These are phyloP conservation scores for Sistotremastrum suecicum DNA, from an alignment of 768 basidiomycete genomes.

Conservation along the genomic window DNA sequence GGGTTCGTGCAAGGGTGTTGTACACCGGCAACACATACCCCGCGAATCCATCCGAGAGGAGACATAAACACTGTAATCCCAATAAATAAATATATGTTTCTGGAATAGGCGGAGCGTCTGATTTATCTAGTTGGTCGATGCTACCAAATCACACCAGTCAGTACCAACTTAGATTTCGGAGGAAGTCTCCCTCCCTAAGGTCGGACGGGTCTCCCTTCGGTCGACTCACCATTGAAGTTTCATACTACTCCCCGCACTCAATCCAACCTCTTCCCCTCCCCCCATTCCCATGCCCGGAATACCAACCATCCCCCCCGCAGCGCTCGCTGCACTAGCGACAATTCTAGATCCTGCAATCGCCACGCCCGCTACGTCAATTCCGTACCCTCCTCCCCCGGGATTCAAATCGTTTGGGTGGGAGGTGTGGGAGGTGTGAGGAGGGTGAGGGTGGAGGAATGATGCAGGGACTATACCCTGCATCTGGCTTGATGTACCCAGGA, in stretches of 20 bases:
- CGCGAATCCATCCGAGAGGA: conserved; percentile 77
- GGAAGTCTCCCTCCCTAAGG: neutral
- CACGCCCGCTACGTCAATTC: conserved; percentile 49
- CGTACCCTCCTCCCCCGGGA: conserved; percentile 29
- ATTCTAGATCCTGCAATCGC: conserved; percentile 39
- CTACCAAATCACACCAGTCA: conserved; percentile 23
- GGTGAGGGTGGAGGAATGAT: too few species aligned
- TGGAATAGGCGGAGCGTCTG: conserved; percentile 85
- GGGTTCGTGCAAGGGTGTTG: conserved; percentile 29
- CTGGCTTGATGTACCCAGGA: conserved; percentile 68
- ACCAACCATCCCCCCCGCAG: conserved; percentile 72
- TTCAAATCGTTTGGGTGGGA: conserved; percentile 20
- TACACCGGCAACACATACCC: conserved; percentile 65
- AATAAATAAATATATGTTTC: conserved; percentile 91
- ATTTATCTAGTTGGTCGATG: conserved; percentile 97
- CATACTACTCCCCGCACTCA: conserved; percentile 70
- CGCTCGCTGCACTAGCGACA: conserved; percentile 71
- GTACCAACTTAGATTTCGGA: too few species aligned
- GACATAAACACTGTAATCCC: conserved; percentile 74
- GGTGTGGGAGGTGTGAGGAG: conserved; percentile 1
- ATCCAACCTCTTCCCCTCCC: conserved; percentile 29
- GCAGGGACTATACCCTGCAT: conserved; percentile 68
- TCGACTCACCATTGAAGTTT: conserved; percentile 74
- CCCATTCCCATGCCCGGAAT: conserved; percentile 46
- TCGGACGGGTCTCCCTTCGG: too few species aligned